Base-by-base conservation (phyloP, 2,329 filamentous ascomycete species). In the Verticillium klebahnii region DNA sequence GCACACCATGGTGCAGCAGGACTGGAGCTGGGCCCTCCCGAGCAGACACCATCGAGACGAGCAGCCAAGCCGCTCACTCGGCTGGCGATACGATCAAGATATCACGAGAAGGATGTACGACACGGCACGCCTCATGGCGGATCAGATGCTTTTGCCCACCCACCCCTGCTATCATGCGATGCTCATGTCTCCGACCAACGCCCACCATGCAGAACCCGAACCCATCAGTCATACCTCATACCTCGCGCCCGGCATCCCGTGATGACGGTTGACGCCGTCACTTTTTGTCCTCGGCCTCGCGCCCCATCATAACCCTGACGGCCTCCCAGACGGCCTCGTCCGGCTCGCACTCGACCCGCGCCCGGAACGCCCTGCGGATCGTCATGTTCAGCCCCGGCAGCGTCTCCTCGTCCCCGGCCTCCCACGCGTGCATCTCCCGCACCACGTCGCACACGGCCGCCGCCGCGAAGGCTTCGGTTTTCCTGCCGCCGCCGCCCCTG, bases 371-470 rank as follows among this genome's bases (percentile, higher is more conserved):
- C 1, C 40, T 31, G 17, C 45, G 29, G 14, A 65, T 54, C 5
- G 59, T 66, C 64, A 66, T 66, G n/a, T 45, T 60, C 34, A 66
- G 56, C 7, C 64, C 63, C 6, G 63, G 61, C 34, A 65, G 39
- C 58, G 60, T 60, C 36, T 62, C 55, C 6, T 60, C 57, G 23
- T 65, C 61, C 2, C 63, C 63, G n/a, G 36, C 32, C 29, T 66
- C 64, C 63, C 63, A 66, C 23, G 25, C 37, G 34, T 59, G 61
- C 63, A 66, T 60, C 60, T 66, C 64, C 6, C 60, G 54, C 15
- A 60, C 64, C 15, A 62, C 57, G 15, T 65, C 59, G 52, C 63
- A 61, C 14, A 65, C 55, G 11, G 65, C 58, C 54, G 62, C 40
- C 23, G 56, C 63, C 2, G 63, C 64, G 45, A n/a, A 50, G n/a